Evolutionary conservation across 2,329 filamentous ascomycete genomes (phyloP).

Genomic region (Colletotrichum aenigma): DNA sequence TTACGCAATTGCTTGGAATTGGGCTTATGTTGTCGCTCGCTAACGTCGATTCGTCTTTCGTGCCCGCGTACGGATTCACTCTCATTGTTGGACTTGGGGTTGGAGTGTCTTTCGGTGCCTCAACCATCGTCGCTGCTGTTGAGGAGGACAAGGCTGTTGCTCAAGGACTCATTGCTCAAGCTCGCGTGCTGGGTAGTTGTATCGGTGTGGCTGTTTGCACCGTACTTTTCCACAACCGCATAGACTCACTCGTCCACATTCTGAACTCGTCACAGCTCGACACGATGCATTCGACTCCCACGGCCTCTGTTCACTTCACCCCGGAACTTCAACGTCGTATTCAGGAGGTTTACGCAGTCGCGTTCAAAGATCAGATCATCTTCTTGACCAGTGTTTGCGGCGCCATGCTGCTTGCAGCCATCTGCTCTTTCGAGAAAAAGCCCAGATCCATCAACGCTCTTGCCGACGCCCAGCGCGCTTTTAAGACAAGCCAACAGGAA

Average conservation of each 20-base stretch:
- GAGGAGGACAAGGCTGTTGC: conserved; percentile 60
- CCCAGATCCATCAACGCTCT: conserved; percentile 36
- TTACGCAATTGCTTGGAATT: conserved; percentile 57
- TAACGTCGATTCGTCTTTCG: conserved; percentile 33
- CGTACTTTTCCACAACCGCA: conserved; percentile 58
- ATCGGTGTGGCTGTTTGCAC: conserved; percentile 63
- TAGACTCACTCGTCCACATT: conserved; percentile 39
- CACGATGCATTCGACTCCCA: conserved; percentile 48
- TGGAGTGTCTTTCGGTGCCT: conserved; percentile 60
- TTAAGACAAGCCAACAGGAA: conserved; percentile 2
- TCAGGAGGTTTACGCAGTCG: conserved; percentile 45
- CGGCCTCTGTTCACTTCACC: conserved; percentile 39
- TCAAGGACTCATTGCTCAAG: conserved; percentile 64
- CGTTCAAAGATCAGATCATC: conserved; percentile 50
- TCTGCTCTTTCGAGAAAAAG: conserved; percentile 47
- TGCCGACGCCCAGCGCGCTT: conserved; percentile 1
- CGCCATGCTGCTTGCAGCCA: conserved; percentile 46
- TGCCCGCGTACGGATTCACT: conserved; percentile 58
- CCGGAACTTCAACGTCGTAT: conserved; percentile 35
- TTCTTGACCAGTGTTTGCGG: conserved; percentile 50
- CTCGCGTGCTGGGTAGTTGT: conserved; percentile 63
- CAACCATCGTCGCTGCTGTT: conserved; percentile 62
- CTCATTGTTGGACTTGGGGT: conserved; percentile 63
- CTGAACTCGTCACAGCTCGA: conserved; percentile 42
- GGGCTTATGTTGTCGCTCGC: conserved; percentile 52